Evolutionary conservation across 2,329 filamentous ascomycete genomes (phyloP).

Genomic region (Annulohypoxylon truncatum): DNA sequence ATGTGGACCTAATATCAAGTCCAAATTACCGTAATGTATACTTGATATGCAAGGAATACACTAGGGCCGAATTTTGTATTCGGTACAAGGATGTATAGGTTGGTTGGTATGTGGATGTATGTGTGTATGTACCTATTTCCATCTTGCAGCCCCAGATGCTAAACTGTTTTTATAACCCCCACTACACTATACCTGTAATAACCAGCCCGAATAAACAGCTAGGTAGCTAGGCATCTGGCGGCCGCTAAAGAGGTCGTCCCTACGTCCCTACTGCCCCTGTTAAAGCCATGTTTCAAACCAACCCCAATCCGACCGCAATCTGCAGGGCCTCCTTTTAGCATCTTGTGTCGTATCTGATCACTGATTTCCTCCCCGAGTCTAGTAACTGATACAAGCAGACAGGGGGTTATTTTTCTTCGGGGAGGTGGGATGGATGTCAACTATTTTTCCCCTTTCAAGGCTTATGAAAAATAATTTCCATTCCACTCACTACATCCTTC

Average conservation of each 20-base stretch:
- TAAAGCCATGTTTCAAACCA: conserved; percentile 37
- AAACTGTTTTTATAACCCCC: background rate
- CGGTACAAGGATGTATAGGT: background rate
- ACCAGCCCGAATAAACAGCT: background rate
- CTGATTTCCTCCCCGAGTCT: conserved; percentile 13
- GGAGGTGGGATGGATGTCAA: background rate
- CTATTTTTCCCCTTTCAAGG: conserved; percentile 17
- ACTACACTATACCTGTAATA: background rate
- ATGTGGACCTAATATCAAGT: background rate
- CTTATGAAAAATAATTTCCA: conserved; percentile 18
- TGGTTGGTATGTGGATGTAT: background rate
- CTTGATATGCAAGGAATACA: conserved; percentile 10
- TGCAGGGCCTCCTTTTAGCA: conserved; percentile 41
- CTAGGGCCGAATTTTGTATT: background rate
- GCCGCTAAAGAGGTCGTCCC: background rate
- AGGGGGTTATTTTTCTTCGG: conserved; percentile 8
- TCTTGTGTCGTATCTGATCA: conserved; percentile 34
- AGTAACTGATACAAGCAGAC: conserved; percentile 27
- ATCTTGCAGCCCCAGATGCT: background rate
- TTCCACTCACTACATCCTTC: conserved; percentile 23
- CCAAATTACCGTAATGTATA: background rate
- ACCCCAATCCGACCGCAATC: conserved; percentile 39
- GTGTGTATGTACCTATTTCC: background rate
- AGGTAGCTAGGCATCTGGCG: background rate
- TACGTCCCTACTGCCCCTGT: conserved; percentile 13